Conservation (phyloP, 2,329 filamentous ascomycete genomes). For the Penicillium sp. region DNA sequence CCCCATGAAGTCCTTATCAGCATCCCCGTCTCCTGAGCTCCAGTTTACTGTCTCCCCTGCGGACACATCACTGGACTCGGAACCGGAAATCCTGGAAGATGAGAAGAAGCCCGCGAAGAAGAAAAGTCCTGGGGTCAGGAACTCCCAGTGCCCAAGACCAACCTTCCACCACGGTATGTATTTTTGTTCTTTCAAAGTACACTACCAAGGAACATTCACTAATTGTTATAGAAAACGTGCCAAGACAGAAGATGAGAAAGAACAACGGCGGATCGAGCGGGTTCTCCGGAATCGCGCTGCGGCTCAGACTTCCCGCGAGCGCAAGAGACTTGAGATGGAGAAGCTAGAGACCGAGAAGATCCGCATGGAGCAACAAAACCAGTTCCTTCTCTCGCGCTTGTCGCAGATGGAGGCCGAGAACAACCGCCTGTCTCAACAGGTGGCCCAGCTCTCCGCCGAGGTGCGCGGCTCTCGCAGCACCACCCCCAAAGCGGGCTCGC, state of each 20-base stretch:
- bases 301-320: constrained; percentile 91
- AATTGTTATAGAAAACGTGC: constrained; percentile 68
- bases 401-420: constrained; percentile 55
- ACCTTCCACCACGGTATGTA: constrained; percentile 76
- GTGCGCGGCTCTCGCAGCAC: constrained; percentile 39
- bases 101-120: constrained; percentile 78
- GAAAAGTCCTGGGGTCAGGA: constrained; percentile 99
- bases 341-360: constrained; percentile 64
- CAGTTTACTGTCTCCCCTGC: constrained; percentile 40
- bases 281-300: constrained; percentile 94
- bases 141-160: constrained; percentile 92
- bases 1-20: constrained; percentile 30
- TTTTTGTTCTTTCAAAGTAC: constrained; percentile 5
- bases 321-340: constrained; percentile 85
- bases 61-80: constrained; percentile 35
- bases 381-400: constrained; percentile 62
- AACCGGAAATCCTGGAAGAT: constrained; percentile 32
- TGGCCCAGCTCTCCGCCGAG: constrained; percentile 47
- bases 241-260: constrained; percentile 98
- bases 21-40: constrained; percentile 31
- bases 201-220: background rate
- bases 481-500: constrained; percentile 37
- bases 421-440: constrained; percentile 47
- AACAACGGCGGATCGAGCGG: constrained; percentile 93
- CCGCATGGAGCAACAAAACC: constrained; percentile 64